Evolutionary conservation across 176 grass and related monocot genomes (phyloP), one percentile per base, ranked within the genome.

Genomic region (Themeda triandra): DNA sequence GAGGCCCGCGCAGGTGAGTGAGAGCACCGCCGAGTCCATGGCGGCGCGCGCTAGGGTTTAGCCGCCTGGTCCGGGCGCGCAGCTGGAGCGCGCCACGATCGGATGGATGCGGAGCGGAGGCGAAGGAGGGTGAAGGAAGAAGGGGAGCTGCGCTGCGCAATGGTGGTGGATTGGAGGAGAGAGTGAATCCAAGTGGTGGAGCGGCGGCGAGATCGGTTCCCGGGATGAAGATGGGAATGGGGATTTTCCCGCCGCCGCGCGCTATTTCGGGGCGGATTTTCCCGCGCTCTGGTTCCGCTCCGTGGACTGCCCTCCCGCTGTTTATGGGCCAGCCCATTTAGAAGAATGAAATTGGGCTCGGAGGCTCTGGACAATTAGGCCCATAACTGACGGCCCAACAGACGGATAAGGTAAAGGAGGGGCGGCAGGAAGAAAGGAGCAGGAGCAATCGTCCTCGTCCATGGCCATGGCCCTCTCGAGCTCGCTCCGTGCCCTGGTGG

Each of bases 11-110:
- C 87, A 92, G 82, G 85, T 85, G 44, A 92, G 87, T 33, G 82
- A 94, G 28, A 94, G 90, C 80, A 79, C 19, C 70, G 85, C 85
- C 83, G 87, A 92, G 72, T 94, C 90, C 90, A 94, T 94, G 35
- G 64, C 83, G 73, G 73, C 51, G 76, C 35, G 19, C 41, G 40
- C 80, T 85, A 88, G 69, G 81, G 60, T 82, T 85, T 84, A 28
- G 63, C 27, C 42, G 17, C 81, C 81, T 74, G 63, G 48, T 6
- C 21, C 53, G 11, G 64, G 72, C n/a, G 70, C 5, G 32, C 24
- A 24, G 29, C n/a, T 8, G 25, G 45, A 66, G 68, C 30, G 80
- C 63, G 63, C 63, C 42, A 48, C 71, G 1, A 44, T 19, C 8
- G 59, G 33, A 75, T 75, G 63, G 46, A 28, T 49, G 76, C 71